Evolutionary conservation across 1,284 basidiomycete species (phyloP).

Genomic region (Coniferiporia weirii): DNA sequence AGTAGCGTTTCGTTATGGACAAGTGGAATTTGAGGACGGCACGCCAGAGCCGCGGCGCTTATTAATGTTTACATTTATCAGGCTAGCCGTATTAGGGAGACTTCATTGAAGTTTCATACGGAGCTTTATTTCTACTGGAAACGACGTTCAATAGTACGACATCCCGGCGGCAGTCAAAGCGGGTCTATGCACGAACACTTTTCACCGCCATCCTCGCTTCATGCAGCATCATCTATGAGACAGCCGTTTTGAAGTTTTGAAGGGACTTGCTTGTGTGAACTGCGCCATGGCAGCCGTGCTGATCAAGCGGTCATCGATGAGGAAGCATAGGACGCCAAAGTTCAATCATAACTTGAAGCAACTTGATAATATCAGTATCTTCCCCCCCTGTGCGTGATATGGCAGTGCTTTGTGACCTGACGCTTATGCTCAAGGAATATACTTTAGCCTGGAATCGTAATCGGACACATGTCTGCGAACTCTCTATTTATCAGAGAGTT

Average conservation of each 20-base stretch:
- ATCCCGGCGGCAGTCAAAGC: no score
- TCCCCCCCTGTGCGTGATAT: neutral
- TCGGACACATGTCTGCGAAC: conserved; percentile 57
- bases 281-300: conserved; percentile 39
- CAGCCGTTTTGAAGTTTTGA: conserved; percentile 34
- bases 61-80: no score
- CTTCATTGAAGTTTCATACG: no score
- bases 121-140: no score
- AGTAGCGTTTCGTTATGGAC: neutral
- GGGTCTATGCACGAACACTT: no score
- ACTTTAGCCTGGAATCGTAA: conserved; percentile 46
- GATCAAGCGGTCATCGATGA: conserved; percentile 46
- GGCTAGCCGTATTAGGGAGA: no score
- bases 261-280: conserved; percentile 39
- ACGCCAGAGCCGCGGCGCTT: no score
- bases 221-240: conserved; percentile 22
- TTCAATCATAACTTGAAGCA: conserved; percentile 40
- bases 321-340: conserved; percentile 41
- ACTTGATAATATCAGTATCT: conserved; percentile 16
- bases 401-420: no score
- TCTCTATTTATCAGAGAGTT: conserved; percentile 49
- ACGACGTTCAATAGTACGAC: no score
- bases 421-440: neutral
- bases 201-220: no score
- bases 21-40: no score